These are phyloP conservation scores for Lentinula sp. DNA, from an alignment of 768 basidiomycete species.

Conservation along the genomic window DNA sequence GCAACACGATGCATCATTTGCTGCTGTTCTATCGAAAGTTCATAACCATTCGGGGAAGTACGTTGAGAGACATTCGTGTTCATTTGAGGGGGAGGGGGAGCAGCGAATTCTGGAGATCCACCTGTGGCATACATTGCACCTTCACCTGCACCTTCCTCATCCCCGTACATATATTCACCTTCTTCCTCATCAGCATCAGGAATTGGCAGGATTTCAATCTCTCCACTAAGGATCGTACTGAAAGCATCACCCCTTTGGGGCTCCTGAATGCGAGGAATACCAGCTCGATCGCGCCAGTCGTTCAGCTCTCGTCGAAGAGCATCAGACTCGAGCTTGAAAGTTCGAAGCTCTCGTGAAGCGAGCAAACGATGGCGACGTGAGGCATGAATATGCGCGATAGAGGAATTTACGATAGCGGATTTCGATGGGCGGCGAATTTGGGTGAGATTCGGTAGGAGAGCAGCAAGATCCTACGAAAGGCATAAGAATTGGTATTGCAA, in stretches of 20 bases:
- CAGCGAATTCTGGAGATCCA: slow-evolving; percentile 15
- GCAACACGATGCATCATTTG: slow-evolving; percentile 14
- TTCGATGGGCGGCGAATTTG: slow-evolving; percentile 93
- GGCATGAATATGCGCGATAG: slow-evolving; percentile 82
- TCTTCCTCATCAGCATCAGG: slow-evolving; percentile 56
- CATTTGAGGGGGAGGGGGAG: slow-evolving; percentile 11
- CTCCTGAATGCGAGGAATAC: slow-evolving; percentile 67
- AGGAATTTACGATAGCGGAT: slow-evolving; percentile 93
- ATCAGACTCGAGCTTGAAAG: slow-evolving; percentile 77
- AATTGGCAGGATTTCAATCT: slow-evolving; percentile 56
- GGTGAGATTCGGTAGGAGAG: slow-evolving; percentile 84
- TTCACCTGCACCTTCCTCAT: slow-evolving; percentile 28
- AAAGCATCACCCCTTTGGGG: slow-evolving; percentile 69
- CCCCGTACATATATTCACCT: slow-evolving; percentile 38
- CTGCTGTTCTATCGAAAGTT: slow-evolving; percentile 12
- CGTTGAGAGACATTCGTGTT: slow-evolving; percentile 6
- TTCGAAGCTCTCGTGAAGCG: slow-evolving; percentile 76
- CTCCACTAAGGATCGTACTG: slow-evolving; percentile 61
- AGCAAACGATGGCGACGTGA: slow-evolving; percentile 77
- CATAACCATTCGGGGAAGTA: slow-evolving; percentile 16
- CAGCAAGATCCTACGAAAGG: slow-evolving; percentile 73
- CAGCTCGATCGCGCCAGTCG: slow-evolving; percentile 82
- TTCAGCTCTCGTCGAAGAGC: slow-evolving; percentile 87
- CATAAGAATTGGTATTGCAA: background rate
- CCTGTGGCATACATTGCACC: slow-evolving; percentile 16